Base-by-base conservation (phyloP, 345 rosid genomes). In the Rubroshorea leprosula region DNA sequence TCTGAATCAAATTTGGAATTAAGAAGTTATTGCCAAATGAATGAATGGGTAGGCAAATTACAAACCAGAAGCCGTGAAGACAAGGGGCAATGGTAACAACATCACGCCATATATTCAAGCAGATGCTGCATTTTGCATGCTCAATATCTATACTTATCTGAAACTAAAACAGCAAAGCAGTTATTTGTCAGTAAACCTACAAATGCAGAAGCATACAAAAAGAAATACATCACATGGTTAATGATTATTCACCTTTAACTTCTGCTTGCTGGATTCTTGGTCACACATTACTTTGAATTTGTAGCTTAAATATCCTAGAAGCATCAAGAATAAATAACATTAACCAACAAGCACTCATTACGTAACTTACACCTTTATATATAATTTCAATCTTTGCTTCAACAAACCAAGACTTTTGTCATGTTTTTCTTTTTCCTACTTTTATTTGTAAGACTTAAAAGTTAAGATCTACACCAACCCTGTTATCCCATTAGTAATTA, bases 21-120 rank as follows among this genome's bases (percentile, higher is more conserved):
- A 39, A 44, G 17, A 44, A 49, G 64, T 31, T 48, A 4, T 19
- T 43, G 43, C 44, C n/a, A 14, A 57, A 35, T 29, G 17, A 67
- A 53, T 21, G 7, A 48, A 39, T 27, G 21, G n/a, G 51, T 4
- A 56, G 26, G 53, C 3, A 20, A 64, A 69, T 22, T 17, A 57
- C 84, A 59, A 27, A 86, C 98, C 95, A 89, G 74, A 92, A 92
- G 66, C 84, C 89, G 69, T 92, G 98, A 60, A 92, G 84, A 78
- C 98, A 92, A 58, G 98, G 98, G 39, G 87, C 95, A 74, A 78
- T 82, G 27, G 95, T 89, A 58, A 92, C 86, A 69, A 84, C 97
- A 70, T 92, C 90, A 59, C 89, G 93, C 97, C 97, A 92, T 58
- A 89, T 66, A 65, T 80, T 92, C 73, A 89, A 79, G 78, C 98